Conservation (phyloP, 2,329 filamentous ascomycete genomes). For the Diaporthe aspalathi region DNA sequence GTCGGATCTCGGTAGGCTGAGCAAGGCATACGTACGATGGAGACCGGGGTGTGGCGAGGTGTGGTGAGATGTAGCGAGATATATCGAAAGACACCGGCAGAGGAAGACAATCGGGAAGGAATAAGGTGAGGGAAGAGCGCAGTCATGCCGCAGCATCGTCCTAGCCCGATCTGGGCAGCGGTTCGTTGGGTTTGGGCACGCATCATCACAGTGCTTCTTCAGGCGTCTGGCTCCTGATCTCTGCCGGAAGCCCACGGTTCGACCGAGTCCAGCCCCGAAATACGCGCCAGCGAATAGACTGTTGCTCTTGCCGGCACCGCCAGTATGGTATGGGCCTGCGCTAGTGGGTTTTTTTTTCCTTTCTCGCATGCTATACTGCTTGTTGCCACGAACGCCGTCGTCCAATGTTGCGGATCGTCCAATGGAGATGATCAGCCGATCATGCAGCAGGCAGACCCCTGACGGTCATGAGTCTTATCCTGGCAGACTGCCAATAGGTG, state of each 20-base stretch:
- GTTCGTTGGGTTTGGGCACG: neutral
- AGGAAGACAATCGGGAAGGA: neutral
- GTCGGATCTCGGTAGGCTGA: constrained; percentile 1
- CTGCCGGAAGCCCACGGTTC: neutral
- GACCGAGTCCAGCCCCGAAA: neutral
- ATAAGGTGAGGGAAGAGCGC: neutral
- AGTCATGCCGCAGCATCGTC: neutral
- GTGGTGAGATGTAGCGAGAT: neutral
- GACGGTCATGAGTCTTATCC: constrained; percentile 5
- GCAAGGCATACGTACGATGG: neutral
- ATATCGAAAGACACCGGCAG: neutral
- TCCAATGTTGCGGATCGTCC: constrained; percentile 32
- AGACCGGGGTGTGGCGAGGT: neutral
- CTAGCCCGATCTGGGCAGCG: neutral
- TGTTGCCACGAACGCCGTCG: constrained; percentile 19
- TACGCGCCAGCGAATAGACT: constrained; percentile 2
- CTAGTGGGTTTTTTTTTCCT: neutral
- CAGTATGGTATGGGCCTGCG: neutral
- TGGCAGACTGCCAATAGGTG: constrained; percentile 7
- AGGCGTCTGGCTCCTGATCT: neutral
- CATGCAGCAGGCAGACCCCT: constrained; percentile 20
- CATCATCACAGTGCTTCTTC: constrained; percentile 2
- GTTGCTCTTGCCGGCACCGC: neutral
- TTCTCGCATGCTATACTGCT: constrained; percentile 20
- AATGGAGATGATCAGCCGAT: constrained; percentile 23